A percentile compares a stretch with the other conserved stretches of the same genome.
These are phyloP conservation scores for Fraxinus platypoda DNA, from an alignment of 305 asterid species.

Conservation along the genomic window DNA sequence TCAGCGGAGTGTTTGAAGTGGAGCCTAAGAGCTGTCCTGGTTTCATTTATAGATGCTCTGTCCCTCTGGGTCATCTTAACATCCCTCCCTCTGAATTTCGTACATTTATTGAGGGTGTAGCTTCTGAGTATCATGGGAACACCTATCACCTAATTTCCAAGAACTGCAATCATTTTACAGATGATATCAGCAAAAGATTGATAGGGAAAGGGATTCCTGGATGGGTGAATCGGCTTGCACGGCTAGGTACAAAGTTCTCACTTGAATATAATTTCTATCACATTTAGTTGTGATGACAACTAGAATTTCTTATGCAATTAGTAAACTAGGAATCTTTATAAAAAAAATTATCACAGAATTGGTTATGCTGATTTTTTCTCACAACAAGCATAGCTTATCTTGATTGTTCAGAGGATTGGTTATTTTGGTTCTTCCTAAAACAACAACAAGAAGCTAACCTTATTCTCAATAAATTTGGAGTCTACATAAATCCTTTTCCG, in stretches of 20 bases:
- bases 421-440: background rate
- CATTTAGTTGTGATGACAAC: background rate
- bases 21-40: slow-evolving; percentile 59
- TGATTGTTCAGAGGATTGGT: background rate
- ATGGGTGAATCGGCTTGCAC: slow-evolving; percentile 57
- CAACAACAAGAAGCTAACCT: background rate
- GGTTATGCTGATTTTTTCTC: background rate
- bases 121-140: slow-evolving; percentile 56
- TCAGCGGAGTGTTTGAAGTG: slow-evolving; percentile 60
- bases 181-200: slow-evolving; percentile 43
- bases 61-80: slow-evolving; percentile 40
- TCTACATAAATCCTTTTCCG: background rate
- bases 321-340: background rate
- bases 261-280: background rate
- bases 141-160: slow-evolving; percentile 54
- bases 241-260: slow-evolving; percentile 31
- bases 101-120: slow-evolving; percentile 39
- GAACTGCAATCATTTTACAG: slow-evolving; percentile 56
- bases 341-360: background rate
- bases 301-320: background rate
- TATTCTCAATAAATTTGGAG: background rate
- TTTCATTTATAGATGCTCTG: slow-evolving; percentile 47
- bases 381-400: background rate
- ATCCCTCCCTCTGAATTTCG: slow-evolving; percentile 41
- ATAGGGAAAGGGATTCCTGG: slow-evolving; percentile 52